These are phyloP conservation scores for Diplocarpon mali DNA, from an alignment of 2,329 filamentous ascomycete species.

Conservation along the genomic window DNA sequence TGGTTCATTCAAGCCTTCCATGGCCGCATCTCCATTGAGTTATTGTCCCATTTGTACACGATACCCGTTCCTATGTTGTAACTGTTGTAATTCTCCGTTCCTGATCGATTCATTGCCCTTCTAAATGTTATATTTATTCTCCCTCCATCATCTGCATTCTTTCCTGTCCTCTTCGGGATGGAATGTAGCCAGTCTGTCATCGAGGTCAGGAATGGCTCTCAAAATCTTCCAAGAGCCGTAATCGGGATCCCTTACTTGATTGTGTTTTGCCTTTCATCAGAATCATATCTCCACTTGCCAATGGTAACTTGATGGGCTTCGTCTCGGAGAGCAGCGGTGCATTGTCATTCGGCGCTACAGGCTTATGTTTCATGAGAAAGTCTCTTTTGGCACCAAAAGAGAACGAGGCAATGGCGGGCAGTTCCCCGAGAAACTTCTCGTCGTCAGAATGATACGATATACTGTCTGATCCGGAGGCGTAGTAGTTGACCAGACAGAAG, in stretches of 20 bases:
- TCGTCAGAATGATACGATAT: conserved; percentile 76
- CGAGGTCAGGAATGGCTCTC: background rate
- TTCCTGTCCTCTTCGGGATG: conserved; percentile 62
- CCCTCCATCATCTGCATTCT: conserved; percentile 49
- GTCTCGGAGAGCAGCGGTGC: conserved; percentile 24
- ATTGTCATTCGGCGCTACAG: conserved; percentile 31
- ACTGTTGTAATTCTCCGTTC: conserved; percentile 74
- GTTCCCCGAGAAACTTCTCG: conserved; percentile 59
- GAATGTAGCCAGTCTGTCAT: conserved; percentile 56
- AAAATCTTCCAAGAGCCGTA: too few relatives aligned
- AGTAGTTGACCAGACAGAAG: conserved; percentile 76
- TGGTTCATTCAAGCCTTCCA: conserved; percentile 16
- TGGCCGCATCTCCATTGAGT: conserved; percentile 33
- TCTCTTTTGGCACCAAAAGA: conserved; percentile 62
- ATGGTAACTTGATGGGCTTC: conserved; percentile 38
- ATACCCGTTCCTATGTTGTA: conserved; percentile 67
- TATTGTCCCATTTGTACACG: conserved; percentile 57
- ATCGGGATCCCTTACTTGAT: conserved; percentile 28
- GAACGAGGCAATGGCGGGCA: conserved; percentile 65
- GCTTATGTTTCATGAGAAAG: conserved; percentile 73
- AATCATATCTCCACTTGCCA: conserved; percentile 66
- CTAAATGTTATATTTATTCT: conserved; percentile 72
- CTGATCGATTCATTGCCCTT: conserved; percentile 56
- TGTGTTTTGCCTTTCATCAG: conserved; percentile 70
- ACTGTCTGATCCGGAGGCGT: conserved; percentile 63